Percentiles rank a stretch among this genome's conserved stretches.
These are phyloP conservation scores for Cinnamomum micranthum DNA, from an alignment of 164 flowering plant genomes.

Conservation along the genomic window DNA sequence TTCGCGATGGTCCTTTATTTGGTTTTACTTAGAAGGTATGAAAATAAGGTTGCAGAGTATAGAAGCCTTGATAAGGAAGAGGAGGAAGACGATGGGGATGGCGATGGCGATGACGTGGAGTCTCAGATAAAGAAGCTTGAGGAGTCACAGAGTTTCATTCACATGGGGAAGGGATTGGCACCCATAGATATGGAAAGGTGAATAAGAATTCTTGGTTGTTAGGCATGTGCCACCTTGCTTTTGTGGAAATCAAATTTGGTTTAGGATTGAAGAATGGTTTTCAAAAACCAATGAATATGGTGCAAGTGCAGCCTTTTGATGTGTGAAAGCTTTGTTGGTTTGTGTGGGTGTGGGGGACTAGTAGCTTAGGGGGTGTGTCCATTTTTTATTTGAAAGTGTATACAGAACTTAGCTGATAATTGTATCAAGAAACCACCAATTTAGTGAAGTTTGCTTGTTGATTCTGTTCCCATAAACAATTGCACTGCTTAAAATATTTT, in stretches of 20 bases:
- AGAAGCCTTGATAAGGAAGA: conserved; percentile 21
- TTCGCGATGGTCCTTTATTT: conserved; percentile 41
- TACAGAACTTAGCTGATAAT: no score
- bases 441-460: neutral
- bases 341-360: neutral
- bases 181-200: conserved; percentile 40
- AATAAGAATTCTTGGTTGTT: neutral
- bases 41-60: conserved; percentile 25
- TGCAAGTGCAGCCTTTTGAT: neutral
- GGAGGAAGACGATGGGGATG: conserved; percentile 14
- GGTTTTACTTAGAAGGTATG: conserved; percentile 23
- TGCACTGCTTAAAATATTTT: no score
- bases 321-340: neutral
- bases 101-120: conserved; percentile 18
- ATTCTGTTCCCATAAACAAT: neutral
- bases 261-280: neutral
- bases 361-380: neutral
- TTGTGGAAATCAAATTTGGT: conserved; percentile 7
- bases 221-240: conserved; percentile 12
- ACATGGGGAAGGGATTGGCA: conserved; percentile 27
- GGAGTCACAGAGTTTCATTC: conserved; percentile 29
- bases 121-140: conserved; percentile 11
- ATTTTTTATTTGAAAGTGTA: neutral
- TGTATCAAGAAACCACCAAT: no score
- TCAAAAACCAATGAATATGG: neutral